Conservation (phyloP, 148 eudicot species). For the Cornus florida region DNA sequence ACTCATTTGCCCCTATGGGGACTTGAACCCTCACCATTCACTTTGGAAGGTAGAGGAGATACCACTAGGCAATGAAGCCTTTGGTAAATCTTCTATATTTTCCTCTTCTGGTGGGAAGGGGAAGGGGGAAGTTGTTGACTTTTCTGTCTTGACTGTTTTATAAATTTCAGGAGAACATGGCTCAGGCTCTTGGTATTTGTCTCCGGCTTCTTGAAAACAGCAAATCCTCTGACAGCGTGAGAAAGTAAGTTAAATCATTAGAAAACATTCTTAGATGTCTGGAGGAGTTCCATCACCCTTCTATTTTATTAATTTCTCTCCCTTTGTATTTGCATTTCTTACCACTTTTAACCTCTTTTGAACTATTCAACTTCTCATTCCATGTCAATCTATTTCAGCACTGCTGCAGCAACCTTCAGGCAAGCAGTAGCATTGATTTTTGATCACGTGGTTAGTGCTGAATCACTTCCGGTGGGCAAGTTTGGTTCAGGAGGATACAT, state of each 20-base stretch:
- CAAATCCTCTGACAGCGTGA: conserved; percentile 93
- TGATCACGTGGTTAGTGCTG: conserved; percentile 76
- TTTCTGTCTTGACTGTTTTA: conserved; percentile 7
- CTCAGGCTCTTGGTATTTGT: conserved; percentile 92
- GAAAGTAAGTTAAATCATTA: conserved; percentile 59
- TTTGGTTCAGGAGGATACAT: conserved; percentile 75
- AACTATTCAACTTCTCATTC: conserved; percentile 6
- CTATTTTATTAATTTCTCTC: too few relatives aligned
- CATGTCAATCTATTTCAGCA: conserved; percentile 49
- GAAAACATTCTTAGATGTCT: background rate
- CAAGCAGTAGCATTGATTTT: conserved; percentile 97
- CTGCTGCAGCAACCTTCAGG: conserved; percentile 99
- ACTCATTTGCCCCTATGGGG: too few relatives aligned
- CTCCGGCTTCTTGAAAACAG: conserved; percentile 86
- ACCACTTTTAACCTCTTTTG: background rate
- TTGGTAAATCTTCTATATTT: background rate
- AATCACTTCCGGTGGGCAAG: conserved; percentile 86
- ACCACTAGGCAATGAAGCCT: too few relatives aligned
- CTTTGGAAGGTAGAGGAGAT: too few relatives aligned
- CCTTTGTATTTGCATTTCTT: background rate
- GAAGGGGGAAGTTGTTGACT: background rate
- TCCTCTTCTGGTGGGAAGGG: background rate
- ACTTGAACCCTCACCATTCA: too few relatives aligned
- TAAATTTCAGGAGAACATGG: conserved; percentile 69
- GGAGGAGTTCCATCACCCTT: background rate